These are phyloP conservation scores for Alopecurus myosuroides DNA, from an alignment of 176 grass and related monocot genomes.

Conservation along the genomic window DNA sequence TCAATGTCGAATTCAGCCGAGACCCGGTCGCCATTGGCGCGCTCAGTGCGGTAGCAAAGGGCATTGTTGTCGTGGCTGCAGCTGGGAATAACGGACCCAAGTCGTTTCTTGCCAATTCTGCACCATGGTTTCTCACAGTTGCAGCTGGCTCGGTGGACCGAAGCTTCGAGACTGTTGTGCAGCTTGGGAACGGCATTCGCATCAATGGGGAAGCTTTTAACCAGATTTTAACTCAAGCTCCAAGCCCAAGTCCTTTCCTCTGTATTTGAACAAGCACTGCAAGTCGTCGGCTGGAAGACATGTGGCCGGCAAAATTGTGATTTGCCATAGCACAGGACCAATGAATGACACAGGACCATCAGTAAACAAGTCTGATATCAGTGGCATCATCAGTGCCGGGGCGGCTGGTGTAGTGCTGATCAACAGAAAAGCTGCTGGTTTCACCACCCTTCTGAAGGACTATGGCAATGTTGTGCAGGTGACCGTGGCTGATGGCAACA, in stretches of 20 bases:
- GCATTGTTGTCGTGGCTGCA: conserved; percentile 41
- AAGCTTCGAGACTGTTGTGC: background rate
- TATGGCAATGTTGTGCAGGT: background rate
- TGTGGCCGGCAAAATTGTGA: background rate
- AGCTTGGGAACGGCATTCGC: background rate
- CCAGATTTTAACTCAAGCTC: background rate
- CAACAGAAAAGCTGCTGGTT: background rate
- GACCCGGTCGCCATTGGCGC: conserved; percentile 44
- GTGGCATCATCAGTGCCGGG: background rate
- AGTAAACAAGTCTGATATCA: background rate
- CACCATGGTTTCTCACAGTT: conserved; percentile 49
- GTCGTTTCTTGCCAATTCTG: conserved; percentile 26
- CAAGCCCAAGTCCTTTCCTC: background rate
- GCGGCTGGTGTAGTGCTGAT: background rate
- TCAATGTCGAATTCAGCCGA: background rate
- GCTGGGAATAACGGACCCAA: conserved; percentile 9
- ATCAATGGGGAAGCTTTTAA: background rate
- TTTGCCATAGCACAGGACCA: background rate
- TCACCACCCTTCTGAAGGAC: background rate
- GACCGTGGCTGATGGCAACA: background rate
- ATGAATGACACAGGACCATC: background rate
- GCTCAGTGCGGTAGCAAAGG: conserved; percentile 23
- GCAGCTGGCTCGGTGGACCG: conserved; percentile 19
- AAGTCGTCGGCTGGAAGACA: background rate
- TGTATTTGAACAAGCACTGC: background rate